A percentile compares a stretch with the other conserved stretches of the same genome.
Conservation (phyloP, 441 rosid genomes). For the Erysimum pusillum region DNA sequence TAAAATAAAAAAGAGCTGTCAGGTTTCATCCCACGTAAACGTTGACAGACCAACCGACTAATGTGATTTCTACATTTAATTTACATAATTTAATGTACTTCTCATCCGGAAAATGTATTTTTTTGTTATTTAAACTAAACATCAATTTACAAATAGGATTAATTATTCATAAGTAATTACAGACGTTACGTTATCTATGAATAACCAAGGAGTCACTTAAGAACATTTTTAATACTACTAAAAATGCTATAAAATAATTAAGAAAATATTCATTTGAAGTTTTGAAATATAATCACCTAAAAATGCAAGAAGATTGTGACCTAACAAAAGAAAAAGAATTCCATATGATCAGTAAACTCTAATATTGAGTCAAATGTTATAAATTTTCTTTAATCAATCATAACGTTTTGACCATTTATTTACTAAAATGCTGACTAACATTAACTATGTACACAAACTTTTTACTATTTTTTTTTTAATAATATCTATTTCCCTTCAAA, state of each 20-base stretch:
- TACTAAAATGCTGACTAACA: conserved; percentile 26
- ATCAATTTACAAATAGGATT: neutral
- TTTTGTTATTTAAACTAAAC: neutral
- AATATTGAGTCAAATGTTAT: conserved; percentile 4
- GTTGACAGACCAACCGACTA: conserved; percentile 42
- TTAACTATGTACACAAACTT: neutral
- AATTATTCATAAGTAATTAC: conserved; percentile 3
- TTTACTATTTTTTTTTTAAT: conserved; percentile 1
- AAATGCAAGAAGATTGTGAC: conserved; percentile 1
- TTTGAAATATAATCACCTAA: neutral
- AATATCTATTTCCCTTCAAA: neutral
- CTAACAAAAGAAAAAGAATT: neutral
- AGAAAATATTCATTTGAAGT: neutral
- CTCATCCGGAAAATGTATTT: neutral
- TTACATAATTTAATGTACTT: conserved; percentile 2
- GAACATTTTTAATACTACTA: neutral
- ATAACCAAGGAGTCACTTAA: neutral
- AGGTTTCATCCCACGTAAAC: conserved; percentile 44
- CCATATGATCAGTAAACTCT: conserved; percentile 3
- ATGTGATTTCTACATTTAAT: conserved; percentile 29
- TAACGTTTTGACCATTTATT: conserved; percentile 29
- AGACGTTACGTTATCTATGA: conserved; percentile 35
- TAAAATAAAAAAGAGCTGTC: conserved; percentile 34
- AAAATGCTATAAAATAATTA: neutral
- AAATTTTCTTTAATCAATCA: neutral